phyloP scores from a whole-genome alignment of 768 basidiomycete species.

The Panus rudis region DNA sequence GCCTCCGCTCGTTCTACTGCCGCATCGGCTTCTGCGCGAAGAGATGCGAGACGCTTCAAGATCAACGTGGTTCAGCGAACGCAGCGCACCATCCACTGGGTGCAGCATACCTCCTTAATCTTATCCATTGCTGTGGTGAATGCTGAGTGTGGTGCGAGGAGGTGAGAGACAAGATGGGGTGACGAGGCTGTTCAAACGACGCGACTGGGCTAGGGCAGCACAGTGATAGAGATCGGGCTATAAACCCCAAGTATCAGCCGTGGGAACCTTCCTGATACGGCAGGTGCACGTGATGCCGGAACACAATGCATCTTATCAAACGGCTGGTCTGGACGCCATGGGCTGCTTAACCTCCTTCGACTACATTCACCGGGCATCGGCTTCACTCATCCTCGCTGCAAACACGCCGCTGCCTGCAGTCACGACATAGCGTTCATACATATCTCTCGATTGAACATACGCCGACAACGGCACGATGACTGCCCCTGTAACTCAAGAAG shows the following conservation, averaged over 20 bases:
- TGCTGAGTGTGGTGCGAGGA: constrained; percentile 13
- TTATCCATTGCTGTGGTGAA: constrained; percentile 32
- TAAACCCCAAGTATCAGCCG: constrained; percentile 21
- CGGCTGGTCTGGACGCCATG: too few relatives aligned
- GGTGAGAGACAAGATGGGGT: constrained; percentile 11
- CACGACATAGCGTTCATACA: too few relatives aligned
- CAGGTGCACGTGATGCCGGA: constrained; percentile 11
- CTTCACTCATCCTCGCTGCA: neutral
- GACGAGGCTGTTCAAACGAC: constrained; percentile 18
- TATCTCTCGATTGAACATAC: neutral
- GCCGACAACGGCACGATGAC: constrained; percentile 35
- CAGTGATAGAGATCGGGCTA: constrained; percentile 16
- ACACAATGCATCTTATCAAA: neutral
- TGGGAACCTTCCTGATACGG: constrained; percentile 26
- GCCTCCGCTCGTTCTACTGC: constrained; percentile 79
- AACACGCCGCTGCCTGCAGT: neutral
- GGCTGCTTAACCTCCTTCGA: neutral
- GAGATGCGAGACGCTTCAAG: constrained; percentile 60
- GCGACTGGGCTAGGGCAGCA: constrained; percentile 16
- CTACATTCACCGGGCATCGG: constrained; percentile 2
- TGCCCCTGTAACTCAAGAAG: constrained; percentile 74
- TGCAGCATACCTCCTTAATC: constrained; percentile 36
- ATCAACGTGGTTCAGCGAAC: neutral
- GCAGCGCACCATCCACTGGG: neutral
- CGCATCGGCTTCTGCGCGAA: constrained; percentile 81